Evolutionary conservation across 2,329 filamentous ascomycete genomes (phyloP), one percentile per base, ranked within the genome.

Genomic region (Sclerotinia spermophila): DNA sequence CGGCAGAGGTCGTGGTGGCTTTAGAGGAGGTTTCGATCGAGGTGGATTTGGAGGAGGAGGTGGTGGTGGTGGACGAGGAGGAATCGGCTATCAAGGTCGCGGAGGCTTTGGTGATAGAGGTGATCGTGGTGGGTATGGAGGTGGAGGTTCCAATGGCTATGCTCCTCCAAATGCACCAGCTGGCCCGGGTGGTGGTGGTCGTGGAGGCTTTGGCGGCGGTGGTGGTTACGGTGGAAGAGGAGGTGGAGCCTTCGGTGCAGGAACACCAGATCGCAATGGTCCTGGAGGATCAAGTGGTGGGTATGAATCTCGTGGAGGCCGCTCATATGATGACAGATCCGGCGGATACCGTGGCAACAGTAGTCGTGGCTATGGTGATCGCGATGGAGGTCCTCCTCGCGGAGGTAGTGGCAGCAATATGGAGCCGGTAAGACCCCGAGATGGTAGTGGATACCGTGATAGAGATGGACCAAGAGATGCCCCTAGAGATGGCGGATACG

Each of bases 371-470:
- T 75, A 82, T 70, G 76, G 75, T 66, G 84, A 75, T 73, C 79
- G 76, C 81, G 86, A 76, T 69, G 73, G 76, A 56, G 71, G 69
- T 60, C 64, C 73, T 66, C 74, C 71, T 70, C 74, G 76, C 55
- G 74, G 77, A 72, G 78, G 78, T 66, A 79, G 78, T 72, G 92
- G 92, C 75, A 92, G 92, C 83, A 96, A 96, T 82, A 91, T 91
- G 81, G 93, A 96, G 80, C 93, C 92, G 73, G 88, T 96, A 79
- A 90, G 91, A 78, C 88, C 89, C 68, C 82, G 89, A 77, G 88
- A 90, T 38, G 69, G 40, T 76, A 81, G 84, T 73, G 84, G 87
- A 73, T 83, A 86, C 67, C 82, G 85, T 65, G 84, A 87, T 72
- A 85, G 84, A 69, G 80, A 86, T 68, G 62, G 91, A 77, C 88